Evolutionary conservation across 2,329 filamentous ascomycete species (phyloP).

Genomic region (Aspergillus luchuensis): DNA sequence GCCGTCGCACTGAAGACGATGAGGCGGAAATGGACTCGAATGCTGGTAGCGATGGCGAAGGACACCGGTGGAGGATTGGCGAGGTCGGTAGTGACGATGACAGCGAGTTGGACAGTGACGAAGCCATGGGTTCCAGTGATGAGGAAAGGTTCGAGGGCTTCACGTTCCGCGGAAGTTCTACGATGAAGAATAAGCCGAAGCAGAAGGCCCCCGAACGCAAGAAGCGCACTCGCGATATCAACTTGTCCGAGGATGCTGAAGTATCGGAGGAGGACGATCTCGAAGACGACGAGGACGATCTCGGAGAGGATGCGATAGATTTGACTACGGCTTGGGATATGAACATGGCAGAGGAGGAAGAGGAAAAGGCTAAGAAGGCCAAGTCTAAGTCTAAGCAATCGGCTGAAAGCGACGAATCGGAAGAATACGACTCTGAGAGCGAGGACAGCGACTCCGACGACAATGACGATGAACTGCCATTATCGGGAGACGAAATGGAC

Average conservation of each 20-base stretch:
- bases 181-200: slow-evolving; percentile 41
- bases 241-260: slow-evolving; percentile 54
- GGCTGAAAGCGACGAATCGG: slow-evolving; percentile 35
- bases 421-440: slow-evolving; percentile 45
- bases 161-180: slow-evolving; percentile 64
- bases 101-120: slow-evolving; percentile 70
- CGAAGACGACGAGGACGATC: slow-evolving; percentile 61
- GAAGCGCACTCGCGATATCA: slow-evolving; percentile 43
- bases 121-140: slow-evolving; percentile 87
- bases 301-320: slow-evolving; percentile 66
- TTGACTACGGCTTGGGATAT: slow-evolving; percentile 63
- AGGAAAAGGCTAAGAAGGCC: slow-evolving; percentile 35
- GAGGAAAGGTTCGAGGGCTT: slow-evolving; percentile 82
- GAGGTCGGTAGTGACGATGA: slow-evolving; percentile 67
- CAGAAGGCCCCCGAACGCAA: slow-evolving; percentile 26
- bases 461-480: slow-evolving; percentile 32
- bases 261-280: slow-evolving; percentile 44
- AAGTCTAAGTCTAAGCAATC: slow-evolving; percentile 31
- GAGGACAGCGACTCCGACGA: slow-evolving; percentile 43
- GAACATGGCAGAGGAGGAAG: slow-evolving; percentile 48
- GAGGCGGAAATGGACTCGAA: slow-evolving; percentile 58
- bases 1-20: slow-evolving; percentile 41
- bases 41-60: slow-evolving; percentile 79
- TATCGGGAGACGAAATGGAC: slow-evolving; percentile 40
- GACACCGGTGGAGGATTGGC: slow-evolving; percentile 82